Evolutionary conservation across 495 filamentous ascomycete genomes (phyloP), one percentile per base, ranked within the genome.

Genomic region (Penicillium simplicissimum): DNA sequence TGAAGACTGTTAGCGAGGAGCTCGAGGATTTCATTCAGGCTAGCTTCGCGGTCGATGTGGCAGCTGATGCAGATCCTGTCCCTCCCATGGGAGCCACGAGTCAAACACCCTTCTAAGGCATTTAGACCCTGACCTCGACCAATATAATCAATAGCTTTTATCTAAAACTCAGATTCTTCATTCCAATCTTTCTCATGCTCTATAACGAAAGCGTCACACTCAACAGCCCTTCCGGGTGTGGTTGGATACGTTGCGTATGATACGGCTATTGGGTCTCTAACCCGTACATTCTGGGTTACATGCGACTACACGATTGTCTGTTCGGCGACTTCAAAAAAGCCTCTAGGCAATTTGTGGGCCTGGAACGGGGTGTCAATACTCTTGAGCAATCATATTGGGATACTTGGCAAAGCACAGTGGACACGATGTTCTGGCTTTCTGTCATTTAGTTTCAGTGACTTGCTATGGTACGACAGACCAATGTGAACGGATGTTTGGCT

Each of bases 1-100:
- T 98, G 55, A 97, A 96, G 81, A 97, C 92, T 21, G 89, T 97
- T 2, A 96, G 91, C 55, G 93, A 98, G 71, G 95, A 98, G 75
- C 68, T 98, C 40, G 95, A 98, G 72, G 95, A 97, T 59, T 98
- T 97, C 76, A 88, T 97, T 34, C 91, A 95, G 65, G 89, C 90
- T 23, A 97, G 92, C 62, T 82, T 88, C 62, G 88, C 88, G 1
- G 92, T 93, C 37, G 93, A 95, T 72, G 90, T 93, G 66, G 86
- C 74, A 31, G 72, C 70, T 25, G 71, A 77, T 64, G 63, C 67
- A n/a, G 74, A 77, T 59, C 59, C 67, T 37, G 55, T 64, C 42
- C 45, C 65, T 31, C 42, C 63, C 33, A 68, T 64, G 54, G 10
- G 62, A 62, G n/a, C n/a, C 10, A 42, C 36, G 35, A 53, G 37